phyloP scores from a whole-genome alignment of 1,139 yeast genomes.

The Hemisphaericaspora xylofermentans region DNA sequence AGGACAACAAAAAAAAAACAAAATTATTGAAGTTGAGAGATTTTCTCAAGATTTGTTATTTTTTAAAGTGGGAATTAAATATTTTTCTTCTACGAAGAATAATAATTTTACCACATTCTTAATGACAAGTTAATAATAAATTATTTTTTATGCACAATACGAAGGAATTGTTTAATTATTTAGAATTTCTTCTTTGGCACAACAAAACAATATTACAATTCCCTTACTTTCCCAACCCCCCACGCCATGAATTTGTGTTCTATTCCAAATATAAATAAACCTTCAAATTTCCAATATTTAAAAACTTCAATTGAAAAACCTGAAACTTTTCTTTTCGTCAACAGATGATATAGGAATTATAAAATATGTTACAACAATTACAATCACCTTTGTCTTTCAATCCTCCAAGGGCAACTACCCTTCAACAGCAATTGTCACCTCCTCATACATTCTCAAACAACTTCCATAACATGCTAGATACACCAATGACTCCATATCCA shows the following conservation, averaged over 20 bases:
- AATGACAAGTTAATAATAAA: too few species aligned
- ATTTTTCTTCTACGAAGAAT: too few species aligned
- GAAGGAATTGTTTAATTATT: too few species aligned
- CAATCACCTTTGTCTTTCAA: constrained; percentile 11
- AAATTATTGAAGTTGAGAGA: too few species aligned
- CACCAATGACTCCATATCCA: constrained; percentile 3
- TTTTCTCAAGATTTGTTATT: too few species aligned
- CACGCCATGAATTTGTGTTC: constrained; percentile 1
- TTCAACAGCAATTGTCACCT: constrained; percentile 1
- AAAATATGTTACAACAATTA: constrained; percentile 7
- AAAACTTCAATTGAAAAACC: constrained; percentile 5
- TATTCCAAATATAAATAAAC: constrained; percentile 1
- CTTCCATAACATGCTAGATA: neutral
- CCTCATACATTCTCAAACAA: constrained; percentile 6
- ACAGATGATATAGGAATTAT: neutral
- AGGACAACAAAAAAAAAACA: too few species aligned
- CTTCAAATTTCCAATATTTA: constrained; percentile 17
- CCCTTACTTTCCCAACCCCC: neutral
- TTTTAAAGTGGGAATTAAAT: too few species aligned
- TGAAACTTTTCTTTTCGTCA: neutral
- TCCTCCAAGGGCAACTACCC: neutral
- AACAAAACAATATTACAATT: too few species aligned
- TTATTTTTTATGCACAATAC: too few species aligned
- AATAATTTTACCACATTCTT: too few species aligned
- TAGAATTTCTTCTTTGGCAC: too few species aligned